phyloP scores from a whole-genome alignment of 83 land plant species.

The Isoetes engelmannii region DNA sequence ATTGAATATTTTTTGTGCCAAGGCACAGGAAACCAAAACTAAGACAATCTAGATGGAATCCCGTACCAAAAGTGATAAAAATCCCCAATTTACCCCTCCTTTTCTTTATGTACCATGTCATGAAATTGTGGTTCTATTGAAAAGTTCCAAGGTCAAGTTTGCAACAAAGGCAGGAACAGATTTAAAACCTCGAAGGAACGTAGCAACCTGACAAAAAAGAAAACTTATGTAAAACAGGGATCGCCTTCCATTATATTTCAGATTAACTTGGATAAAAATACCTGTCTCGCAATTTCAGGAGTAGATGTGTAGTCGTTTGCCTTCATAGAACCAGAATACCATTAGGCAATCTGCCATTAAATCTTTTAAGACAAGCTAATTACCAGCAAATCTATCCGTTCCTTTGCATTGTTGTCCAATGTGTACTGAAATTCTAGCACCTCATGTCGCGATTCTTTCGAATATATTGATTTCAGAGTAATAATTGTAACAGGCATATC shows the following conservation, averaged over 20 bases:
- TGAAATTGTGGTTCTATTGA: constrained; percentile 22
- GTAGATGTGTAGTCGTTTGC: constrained; percentile 29
- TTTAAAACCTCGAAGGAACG: constrained; percentile 26
- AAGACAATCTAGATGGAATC: too few species aligned
- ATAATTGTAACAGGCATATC: constrained; percentile 80
- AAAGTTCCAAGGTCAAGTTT: constrained; percentile 28
- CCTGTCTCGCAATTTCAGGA: constrained; percentile 33
- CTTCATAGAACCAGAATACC: constrained; percentile 4
- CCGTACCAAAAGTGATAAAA: too few species aligned
- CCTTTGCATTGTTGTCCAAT: constrained; percentile 42
- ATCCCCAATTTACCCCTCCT: too few species aligned
- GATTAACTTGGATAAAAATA: constrained; percentile 10
- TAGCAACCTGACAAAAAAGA: constrained; percentile 10
- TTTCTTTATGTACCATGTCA: too few species aligned
- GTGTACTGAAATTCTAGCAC: constrained; percentile 87
- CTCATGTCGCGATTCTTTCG: constrained; percentile 64
- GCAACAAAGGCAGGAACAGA: constrained; percentile 30
- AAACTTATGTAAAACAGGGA: background rate
- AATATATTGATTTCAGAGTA: constrained; percentile 82
- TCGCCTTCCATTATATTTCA: constrained; percentile 5
- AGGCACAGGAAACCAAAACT: too few species aligned
- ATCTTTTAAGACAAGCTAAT: background rate
- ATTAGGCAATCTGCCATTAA: constrained; percentile 1
- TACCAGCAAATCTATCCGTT: constrained; percentile 59
- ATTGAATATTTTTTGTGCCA: too few species aligned